Evolutionary conservation across 169 alveolate species (phyloP), one percentile per base, ranked within the genome.

Genomic region (Pseudocohnilembus persalinus): DNA sequence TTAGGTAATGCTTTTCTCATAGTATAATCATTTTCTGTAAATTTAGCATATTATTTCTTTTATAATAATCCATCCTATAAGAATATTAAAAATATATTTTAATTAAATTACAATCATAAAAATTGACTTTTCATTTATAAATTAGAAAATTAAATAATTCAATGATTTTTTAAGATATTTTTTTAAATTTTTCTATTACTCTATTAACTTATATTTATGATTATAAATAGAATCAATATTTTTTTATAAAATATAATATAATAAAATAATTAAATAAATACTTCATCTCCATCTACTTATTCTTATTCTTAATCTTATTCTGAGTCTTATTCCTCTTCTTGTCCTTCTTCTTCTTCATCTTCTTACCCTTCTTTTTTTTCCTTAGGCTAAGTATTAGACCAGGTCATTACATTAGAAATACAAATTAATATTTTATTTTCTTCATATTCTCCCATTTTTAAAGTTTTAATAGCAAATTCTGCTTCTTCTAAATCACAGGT

Each of bases 321-420:
- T 64, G 83, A 82, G 28, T 49, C 83, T 78, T 83, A 86, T 20
- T 88, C 87, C 35, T 90, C 94, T 34, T 88, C 92, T 25, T 87
- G 88, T 0, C 85, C 88, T 0, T 68, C 90, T 34, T 78, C 88
- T 83, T 90, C 92, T 81, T 88, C 91, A 26, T 84, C 92, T 76
- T 90, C 94, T 29, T 91, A 90, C 35, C 90, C 90, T 31, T 83
- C 91, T 82, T 94, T 93, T 81, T 92, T 90, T 64, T 92, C 87
- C 84, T 93, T 94, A 26, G 88, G 89, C 31, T 91, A 93, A 31
- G 97, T 96, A 31, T 88, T 90, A 6, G 96, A 95, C 98, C 98
- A 96, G 0, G 93, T 95, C 96, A 96, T 93, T 0, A 96, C 92
- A 30, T 94, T 91, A 15, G 98, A 96, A 29, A 96, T 91, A 15